Evolutionary conservation across 2,329 filamentous ascomycete species (phyloP).

Genomic region (Aspergillus sp.): DNA sequence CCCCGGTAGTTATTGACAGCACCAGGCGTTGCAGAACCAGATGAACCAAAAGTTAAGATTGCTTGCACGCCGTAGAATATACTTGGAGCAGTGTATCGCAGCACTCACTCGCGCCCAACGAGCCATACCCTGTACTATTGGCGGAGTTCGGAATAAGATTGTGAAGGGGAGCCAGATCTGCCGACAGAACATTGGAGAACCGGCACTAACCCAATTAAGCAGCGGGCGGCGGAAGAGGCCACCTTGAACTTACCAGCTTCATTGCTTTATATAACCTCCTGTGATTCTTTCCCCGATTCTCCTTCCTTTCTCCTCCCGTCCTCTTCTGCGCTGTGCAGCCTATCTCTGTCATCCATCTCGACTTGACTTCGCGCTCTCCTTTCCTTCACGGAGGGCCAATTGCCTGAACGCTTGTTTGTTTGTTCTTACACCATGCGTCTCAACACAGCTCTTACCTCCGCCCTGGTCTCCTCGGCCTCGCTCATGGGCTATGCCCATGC

Average conservation of each 20-base stretch:
- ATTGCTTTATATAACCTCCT: constrained; percentile 31
- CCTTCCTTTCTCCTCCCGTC: constrained; percentile 17
- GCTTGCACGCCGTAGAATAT: no score
- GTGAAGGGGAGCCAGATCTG: not conserved
- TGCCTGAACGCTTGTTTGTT: constrained; percentile 19
- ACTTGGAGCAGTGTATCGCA: not conserved
- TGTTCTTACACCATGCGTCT: constrained; percentile 69
- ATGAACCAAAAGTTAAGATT: no score
- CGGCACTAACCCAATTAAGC: constrained; percentile 19
- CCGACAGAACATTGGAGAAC: constrained; percentile 19
- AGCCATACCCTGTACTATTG: not conserved
- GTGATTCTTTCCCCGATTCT: constrained; percentile 21
- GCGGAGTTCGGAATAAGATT: constrained; percentile 1
- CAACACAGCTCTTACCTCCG: constrained; percentile 72
- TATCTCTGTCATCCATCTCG: constrained; percentile 2
- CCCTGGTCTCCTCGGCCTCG: constrained; percentile 68
- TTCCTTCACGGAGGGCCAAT: constrained; percentile 22
- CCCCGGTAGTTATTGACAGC: no score
- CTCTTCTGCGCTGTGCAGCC: constrained; percentile 3
- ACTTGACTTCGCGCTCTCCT: constrained; percentile 11
- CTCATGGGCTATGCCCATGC: constrained; percentile 65
- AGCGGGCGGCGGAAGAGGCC: constrained; percentile 39
- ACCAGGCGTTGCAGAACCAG: no score
- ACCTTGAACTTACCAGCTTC: constrained; percentile 41
- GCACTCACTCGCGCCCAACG: no score